Evolutionary conservation across 768 basidiomycete genomes (phyloP), one percentile per base, ranked within the genome.

Genomic region (Agaricus blazei): DNA sequence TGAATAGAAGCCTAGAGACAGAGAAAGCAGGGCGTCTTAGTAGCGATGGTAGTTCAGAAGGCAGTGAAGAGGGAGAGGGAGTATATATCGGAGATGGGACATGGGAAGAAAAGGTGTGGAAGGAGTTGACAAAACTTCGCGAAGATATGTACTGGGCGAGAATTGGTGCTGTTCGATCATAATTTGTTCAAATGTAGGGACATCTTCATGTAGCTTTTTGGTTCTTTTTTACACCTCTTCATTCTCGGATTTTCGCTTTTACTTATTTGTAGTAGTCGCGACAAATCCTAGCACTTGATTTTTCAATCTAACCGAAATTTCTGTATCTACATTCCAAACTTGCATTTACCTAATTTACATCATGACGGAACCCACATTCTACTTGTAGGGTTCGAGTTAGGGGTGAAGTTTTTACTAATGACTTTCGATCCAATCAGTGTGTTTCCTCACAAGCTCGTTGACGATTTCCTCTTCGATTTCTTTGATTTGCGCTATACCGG

Each of bases 381-480:
- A 19, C 23, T 49, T 31, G 12, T 24, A 7, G 44, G 23, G 24
- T 45, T n/a, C 29, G 31, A 29, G 29, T 9, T 31, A 47, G 15
- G 24, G 44, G 5, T 45, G 44, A 45, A 28, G 7, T 12, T 12
- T 3, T 31, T 48, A 36, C 9, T 8, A 19, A n/a, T 15, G 31
- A n/a, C 34, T 62, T 27, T 63, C 68, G 41, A 88, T 80, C 92
- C 94, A 98, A 28, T 64, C 68, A 3, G 74, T 71, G 70, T 99
- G 96, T 59, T 88, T 77, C 61, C 69, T 73, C 4, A 91, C 81
- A 48, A 98, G 72, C 64, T 91, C 88, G 1, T 65, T 68, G 1
- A 98, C 75, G 58, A 98, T 98, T 53, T 93, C 84, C 64, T 95
- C 90, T 68, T 99, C 96, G 37, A 99, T 98, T 72, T 99, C 96